phyloP scores from a whole-genome alignment of 1,284 basidiomycete genomes.

The Marasmius sp. region DNA sequence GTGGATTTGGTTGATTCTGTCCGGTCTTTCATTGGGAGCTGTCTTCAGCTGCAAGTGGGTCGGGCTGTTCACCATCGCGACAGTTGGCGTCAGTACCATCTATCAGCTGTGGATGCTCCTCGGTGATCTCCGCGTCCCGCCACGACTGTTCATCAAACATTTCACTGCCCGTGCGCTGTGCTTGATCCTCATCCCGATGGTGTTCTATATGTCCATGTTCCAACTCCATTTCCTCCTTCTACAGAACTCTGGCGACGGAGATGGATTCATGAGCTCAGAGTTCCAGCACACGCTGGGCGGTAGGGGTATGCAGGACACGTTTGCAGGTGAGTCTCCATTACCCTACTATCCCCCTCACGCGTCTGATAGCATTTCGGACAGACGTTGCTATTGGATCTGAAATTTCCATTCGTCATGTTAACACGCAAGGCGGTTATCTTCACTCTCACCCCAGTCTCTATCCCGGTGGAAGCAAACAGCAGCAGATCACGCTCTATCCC shows the following conservation, averaged over 20 bases:
- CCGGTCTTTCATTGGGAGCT: conserved; percentile 88
- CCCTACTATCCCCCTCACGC: neutral
- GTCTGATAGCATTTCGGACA: conserved; percentile 23
- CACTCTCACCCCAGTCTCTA: conserved; percentile 94
- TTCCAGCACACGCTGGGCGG: conserved; percentile 97
- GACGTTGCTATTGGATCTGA: conserved; percentile 88
- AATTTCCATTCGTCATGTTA: conserved; percentile 85
- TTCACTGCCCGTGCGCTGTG: conserved; percentile 89
- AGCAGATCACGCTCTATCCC: conserved; percentile 98
- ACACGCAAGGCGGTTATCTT: conserved; percentile 97
- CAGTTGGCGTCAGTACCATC: conserved; percentile 84
- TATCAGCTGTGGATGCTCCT: conserved; percentile 89
- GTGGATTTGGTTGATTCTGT: conserved; percentile 93
- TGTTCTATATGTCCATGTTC: conserved; percentile 97
- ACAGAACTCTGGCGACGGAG: conserved; percentile 90
- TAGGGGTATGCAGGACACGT: conserved; percentile 90
- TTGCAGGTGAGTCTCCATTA: conserved; percentile 59
- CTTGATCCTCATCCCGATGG: conserved; percentile 80
- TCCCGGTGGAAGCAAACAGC: conserved; percentile 86
- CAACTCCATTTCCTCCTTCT: conserved; percentile 92
- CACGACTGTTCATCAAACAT: conserved; percentile 77
- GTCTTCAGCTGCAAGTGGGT: conserved; percentile 98
- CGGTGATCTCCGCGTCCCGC: conserved; percentile 82
- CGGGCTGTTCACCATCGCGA: conserved; percentile 97
- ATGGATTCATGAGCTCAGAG: conserved; percentile 98